Evolutionary conservation across 257 asterid species (phyloP).

Genomic region (Solanum sitiens): DNA sequence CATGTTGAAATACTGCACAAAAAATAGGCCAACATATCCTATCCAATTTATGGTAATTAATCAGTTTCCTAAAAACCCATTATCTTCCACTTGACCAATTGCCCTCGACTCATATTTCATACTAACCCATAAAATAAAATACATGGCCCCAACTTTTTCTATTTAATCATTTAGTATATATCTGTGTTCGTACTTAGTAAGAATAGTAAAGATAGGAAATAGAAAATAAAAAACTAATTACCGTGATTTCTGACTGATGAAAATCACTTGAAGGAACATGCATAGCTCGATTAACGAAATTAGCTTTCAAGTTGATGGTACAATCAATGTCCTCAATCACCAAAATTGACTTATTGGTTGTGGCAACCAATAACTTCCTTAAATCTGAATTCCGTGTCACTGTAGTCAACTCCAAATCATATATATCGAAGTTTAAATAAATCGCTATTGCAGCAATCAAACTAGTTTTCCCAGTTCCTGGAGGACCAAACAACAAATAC

Average conservation of each 20-base stretch:
- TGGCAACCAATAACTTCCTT: neutral
- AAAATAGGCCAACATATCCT: neutral
- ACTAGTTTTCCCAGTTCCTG: neutral
- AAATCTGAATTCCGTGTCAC: neutral
- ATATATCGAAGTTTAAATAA: neutral
- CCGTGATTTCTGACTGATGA: neutral
- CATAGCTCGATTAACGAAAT: neutral
- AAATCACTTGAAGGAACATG: neutral
- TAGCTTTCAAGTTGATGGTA: constrained; percentile 3
- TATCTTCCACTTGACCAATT: neutral
- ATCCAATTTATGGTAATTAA: neutral
- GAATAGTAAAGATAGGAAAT: neutral
- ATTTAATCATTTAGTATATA: neutral
- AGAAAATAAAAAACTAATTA: neutral
- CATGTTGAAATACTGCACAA: neutral
- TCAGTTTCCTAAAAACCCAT: neutral
- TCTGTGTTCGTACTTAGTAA: too few relatives aligned
- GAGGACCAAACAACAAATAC: constrained; percentile 13
- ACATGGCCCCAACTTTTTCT: neutral
- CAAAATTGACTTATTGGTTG: constrained; percentile 4
- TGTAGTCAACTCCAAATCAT: constrained; percentile 7
- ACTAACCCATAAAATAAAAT: neutral
- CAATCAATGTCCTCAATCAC: constrained; percentile 21
- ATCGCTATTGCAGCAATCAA: neutral
- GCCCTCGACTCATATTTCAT: neutral